Evolutionary conservation across 495 filamentous ascomycete genomes (phyloP).

Genomic region (Bacidia rubella): DNA sequence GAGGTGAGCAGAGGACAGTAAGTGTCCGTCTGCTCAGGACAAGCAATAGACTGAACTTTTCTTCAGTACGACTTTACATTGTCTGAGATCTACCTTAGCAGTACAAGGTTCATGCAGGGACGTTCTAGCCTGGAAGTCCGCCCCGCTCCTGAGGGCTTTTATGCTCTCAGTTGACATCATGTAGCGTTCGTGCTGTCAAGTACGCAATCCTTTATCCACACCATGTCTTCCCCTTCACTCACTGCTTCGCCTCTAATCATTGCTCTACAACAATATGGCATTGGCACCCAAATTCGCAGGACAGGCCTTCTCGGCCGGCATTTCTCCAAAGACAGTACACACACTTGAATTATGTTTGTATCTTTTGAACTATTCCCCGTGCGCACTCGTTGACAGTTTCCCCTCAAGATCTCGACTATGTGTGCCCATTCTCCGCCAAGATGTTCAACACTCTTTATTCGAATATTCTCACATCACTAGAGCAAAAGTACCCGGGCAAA

Average conservation of each 20-base stretch:
- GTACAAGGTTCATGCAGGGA: no score
- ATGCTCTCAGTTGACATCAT: no score
- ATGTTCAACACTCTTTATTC: constrained; percentile 60
- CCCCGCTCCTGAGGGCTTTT: no score
- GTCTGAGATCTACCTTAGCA: background rate
- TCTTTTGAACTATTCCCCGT: background rate
- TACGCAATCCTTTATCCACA: no score
- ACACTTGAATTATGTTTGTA: constrained; percentile 57
- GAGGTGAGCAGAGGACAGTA: background rate
- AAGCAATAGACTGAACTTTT: background rate
- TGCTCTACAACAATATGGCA: constrained; percentile 55
- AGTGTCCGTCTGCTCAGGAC: constrained; percentile 1
- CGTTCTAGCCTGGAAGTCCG: no score
- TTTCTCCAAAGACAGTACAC: constrained; percentile 40
- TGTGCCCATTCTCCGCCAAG: constrained; percentile 61
- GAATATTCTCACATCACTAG: constrained; percentile 40
- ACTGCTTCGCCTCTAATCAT: no score
- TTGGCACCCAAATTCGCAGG: constrained; percentile 66
- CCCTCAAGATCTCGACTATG: constrained; percentile 62
- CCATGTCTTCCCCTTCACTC: no score
- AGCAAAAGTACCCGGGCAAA: constrained; percentile 40
- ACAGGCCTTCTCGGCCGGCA: constrained; percentile 41
- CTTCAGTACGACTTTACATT: background rate
- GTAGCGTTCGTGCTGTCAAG: no score
- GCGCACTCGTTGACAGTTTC: constrained; percentile 3